A percentile compares a stretch with the other conserved stretches of the same genome.
These are phyloP conservation scores for Pyrenochaeta sp. DNA, from an alignment of 2,329 filamentous ascomycete species.

Conservation along the genomic window DNA sequence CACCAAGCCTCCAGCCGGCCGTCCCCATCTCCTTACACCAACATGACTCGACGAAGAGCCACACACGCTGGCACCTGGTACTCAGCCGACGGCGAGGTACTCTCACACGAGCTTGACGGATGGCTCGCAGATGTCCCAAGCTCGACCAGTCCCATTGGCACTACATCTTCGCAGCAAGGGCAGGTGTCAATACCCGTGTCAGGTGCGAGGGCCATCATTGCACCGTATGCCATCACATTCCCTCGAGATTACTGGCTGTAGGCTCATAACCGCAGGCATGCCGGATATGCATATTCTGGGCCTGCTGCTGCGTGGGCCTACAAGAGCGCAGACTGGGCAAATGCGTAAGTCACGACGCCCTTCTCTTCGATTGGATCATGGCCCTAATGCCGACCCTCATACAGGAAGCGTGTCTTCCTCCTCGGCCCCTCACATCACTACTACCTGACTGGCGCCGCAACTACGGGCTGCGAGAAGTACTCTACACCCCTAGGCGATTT, in stretches of 20 bases:
- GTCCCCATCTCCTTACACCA: slow-evolving; percentile 4
- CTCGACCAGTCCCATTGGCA: slow-evolving; percentile 67
- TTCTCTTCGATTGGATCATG: not conserved
- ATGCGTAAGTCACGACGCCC: slow-evolving; percentile 67
- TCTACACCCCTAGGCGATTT: slow-evolving; percentile 78
- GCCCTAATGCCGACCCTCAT: slow-evolving; percentile 1
- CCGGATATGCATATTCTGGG: slow-evolving; percentile 92
- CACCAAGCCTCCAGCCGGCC: no score
- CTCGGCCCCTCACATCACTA: slow-evolving; percentile 92
- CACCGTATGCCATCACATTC: slow-evolving; percentile 73
- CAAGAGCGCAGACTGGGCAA: slow-evolving; percentile 81
- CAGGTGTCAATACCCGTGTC: slow-evolving; percentile 67
- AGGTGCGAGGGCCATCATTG: slow-evolving; percentile 85
- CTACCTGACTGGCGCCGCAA: slow-evolving; percentile 77
- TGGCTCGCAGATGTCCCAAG: slow-evolving; percentile 77
- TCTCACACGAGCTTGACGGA: slow-evolving; percentile 73
- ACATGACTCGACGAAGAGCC: slow-evolving; percentile 60
- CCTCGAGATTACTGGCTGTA: slow-evolving; percentile 4
- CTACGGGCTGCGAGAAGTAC: slow-evolving; percentile 75
- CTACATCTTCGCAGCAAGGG: slow-evolving; percentile 49
- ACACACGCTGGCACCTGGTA: slow-evolving; percentile 93
- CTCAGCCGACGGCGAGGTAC: slow-evolving; percentile 62
- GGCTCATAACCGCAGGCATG: slow-evolving; percentile 70
- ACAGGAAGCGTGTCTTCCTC: slow-evolving; percentile 84
- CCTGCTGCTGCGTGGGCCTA: slow-evolving; percentile 94